These are phyloP conservation scores for Gossypium aridum DNA, from an alignment of 441 rosid genomes.

Conservation along the genomic window DNA sequence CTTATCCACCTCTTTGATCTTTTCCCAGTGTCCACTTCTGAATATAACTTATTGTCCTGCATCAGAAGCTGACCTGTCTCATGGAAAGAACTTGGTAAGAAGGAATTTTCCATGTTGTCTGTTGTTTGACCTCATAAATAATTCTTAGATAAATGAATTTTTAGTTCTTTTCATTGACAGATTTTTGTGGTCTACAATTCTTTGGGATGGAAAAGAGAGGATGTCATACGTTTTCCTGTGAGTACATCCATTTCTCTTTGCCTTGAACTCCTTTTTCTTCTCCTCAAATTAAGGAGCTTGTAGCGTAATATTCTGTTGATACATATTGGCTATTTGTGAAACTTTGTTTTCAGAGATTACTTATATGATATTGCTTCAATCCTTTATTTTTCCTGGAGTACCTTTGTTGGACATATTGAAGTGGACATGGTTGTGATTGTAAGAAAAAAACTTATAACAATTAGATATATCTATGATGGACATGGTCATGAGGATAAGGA, in stretches of 20 bases:
- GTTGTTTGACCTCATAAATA: conserved; percentile 13
- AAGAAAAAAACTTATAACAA: not conserved
- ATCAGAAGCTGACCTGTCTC: conserved; percentile 59
- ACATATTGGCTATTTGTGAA: not conserved
- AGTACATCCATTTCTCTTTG: conserved; percentile 27
- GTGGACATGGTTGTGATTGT: not conserved
- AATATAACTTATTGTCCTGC: conserved; percentile 94
- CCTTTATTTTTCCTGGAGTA: not conserved
- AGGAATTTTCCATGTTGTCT: conserved; percentile 10
- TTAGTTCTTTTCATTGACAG: conserved; percentile 34
- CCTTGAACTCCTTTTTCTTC: not conserved
- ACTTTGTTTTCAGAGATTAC: conserved; percentile 8
- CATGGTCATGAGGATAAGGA: not conserved
- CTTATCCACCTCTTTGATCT: conserved; percentile 5
- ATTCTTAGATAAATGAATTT: conserved; percentile 7
- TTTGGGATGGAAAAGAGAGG: conserved; percentile 95
- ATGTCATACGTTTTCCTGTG: conserved; percentile 83
- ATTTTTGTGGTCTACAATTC: conserved; percentile 79
- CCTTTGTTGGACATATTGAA: not conserved
- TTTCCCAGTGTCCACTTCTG: conserved; percentile 84
- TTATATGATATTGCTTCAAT: not conserved
- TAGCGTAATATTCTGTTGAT: not conserved
- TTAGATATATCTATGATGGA: not conserved
- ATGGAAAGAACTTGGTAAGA: conserved; percentile 74
- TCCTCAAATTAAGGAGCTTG: not conserved